Percentiles rank a stretch among this genome's conserved stretches.
Evolutionary conservation across 768 basidiomycete species (phyloP).

Genomic region (Symmetrospora coprosmae): DNA sequence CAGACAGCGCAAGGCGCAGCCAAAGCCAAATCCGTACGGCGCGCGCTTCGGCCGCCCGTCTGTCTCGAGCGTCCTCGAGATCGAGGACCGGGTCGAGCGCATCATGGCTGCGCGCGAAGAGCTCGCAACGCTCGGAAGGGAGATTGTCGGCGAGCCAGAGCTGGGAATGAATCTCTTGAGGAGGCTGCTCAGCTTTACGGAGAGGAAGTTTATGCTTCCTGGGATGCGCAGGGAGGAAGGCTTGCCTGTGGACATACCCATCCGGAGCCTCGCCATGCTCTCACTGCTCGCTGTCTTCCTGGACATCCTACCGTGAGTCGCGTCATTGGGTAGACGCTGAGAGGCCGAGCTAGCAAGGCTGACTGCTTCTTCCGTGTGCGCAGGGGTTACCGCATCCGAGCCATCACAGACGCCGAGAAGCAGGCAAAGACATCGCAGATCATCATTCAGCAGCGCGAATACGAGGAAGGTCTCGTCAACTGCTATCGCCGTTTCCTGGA

Average conservation of each 20-base stretch:
- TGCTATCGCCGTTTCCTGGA: slow-evolving; percentile 82
- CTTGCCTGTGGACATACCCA: slow-evolving; percentile 60
- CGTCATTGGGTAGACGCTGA: neutral
- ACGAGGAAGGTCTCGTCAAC: slow-evolving; percentile 80
- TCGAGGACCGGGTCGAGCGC: slow-evolving; percentile 51
- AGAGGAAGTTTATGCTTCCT: slow-evolving; percentile 57
- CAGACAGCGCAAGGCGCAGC: neutral
- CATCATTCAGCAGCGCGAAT: slow-evolving; percentile 76
- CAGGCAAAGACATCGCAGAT: slow-evolving; percentile 86
- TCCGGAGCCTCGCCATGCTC: slow-evolving; percentile 74
- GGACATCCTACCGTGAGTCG: slow-evolving; percentile 62
- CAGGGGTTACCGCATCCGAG: slow-evolving; percentile 74
- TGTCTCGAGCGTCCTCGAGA: slow-evolving; percentile 55
- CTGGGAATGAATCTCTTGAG: slow-evolving; percentile 82
- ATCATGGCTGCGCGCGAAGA: slow-evolving; percentile 79
- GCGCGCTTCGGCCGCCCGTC: slow-evolving; percentile 76
- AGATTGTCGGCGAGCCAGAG: slow-evolving; percentile 86
- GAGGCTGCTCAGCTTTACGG: slow-evolving; percentile 77
- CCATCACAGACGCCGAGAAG: slow-evolving; percentile 77
- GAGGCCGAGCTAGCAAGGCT: neutral
- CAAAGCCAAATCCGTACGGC: slow-evolving; percentile 39
- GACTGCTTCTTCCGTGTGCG: neutral
- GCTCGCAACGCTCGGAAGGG: slow-evolving; percentile 82
- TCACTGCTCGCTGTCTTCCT: slow-evolving; percentile 89
- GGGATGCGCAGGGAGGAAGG: slow-evolving; percentile 47